Evolutionary conservation across 2,329 filamentous ascomycete genomes (phyloP).

Genomic region (Aurifilum marmelostoma): DNA sequence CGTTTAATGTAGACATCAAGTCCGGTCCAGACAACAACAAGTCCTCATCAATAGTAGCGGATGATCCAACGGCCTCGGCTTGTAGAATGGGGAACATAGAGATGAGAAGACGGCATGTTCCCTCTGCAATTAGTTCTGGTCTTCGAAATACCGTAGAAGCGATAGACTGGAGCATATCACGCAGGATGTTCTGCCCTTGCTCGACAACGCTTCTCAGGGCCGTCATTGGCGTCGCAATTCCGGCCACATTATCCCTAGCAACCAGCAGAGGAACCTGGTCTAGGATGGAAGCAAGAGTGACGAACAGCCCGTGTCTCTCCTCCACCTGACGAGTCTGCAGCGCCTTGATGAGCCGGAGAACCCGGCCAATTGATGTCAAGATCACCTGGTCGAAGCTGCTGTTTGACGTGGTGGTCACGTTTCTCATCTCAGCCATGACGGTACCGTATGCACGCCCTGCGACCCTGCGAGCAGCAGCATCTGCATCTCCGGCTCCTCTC

Average conservation of each 20-base stretch:
- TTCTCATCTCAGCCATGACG: conserved; percentile 50
- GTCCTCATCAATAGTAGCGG: background rate
- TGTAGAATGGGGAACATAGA: conserved; percentile 55
- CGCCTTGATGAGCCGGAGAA: conserved; percentile 49
- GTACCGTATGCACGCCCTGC: conserved; percentile 72
- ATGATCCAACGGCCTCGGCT: conserved; percentile 35
- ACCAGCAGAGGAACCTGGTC: conserved; percentile 48
- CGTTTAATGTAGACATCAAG: conserved; percentile 11
- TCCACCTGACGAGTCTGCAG: conserved; percentile 65
- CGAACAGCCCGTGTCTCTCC: conserved; percentile 68
- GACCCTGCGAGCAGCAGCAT: conserved; percentile 71
- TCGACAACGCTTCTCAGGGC: conserved; percentile 11
- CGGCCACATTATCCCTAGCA: background rate
- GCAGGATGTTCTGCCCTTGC: conserved; percentile 25
- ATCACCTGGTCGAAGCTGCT: conserved; percentile 30
- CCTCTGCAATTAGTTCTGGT: conserved; percentile 67
- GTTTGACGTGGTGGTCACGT: conserved; percentile 4
- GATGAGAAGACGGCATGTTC: conserved; percentile 60
- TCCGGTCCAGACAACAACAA: conserved; percentile 36
- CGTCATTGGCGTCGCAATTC: background rate
- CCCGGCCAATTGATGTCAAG: conserved; percentile 42
- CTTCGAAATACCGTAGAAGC: conserved; percentile 54
- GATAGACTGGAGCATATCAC: conserved; percentile 46
- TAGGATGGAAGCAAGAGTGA: conserved; percentile 63
- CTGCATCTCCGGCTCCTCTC: conserved; percentile 84